A percentile compares a stretch with the other conserved stretches of the same genome.
Conservation (phyloP, 2,329 filamentous ascomycete genomes). For the Ceratocystis papillata region DNA sequence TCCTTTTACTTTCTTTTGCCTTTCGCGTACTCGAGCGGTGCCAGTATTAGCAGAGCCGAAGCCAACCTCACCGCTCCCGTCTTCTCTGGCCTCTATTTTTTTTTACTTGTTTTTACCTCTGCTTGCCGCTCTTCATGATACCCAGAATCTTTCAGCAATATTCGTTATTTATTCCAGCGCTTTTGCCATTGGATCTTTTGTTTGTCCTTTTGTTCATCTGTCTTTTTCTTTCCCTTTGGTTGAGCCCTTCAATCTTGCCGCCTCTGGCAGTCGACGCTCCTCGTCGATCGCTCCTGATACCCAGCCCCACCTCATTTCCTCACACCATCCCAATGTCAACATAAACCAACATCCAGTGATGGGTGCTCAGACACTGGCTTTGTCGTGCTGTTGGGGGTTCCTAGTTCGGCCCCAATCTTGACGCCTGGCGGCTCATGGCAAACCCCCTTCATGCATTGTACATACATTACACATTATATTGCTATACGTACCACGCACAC, state of each 20-base stretch:
- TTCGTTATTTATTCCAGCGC: background rate
- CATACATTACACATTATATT: background rate
- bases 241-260: background rate
- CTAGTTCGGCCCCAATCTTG: background rate
- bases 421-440: background rate
- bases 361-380: background rate
- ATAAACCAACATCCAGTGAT: background rate
- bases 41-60: background rate
- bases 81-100: constrained; percentile 5
- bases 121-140: background rate
- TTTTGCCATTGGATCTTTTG: constrained; percentile 5
- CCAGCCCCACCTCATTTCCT: background rate
- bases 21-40: background rate
- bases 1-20: background rate
- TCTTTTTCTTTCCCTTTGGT: background rate
- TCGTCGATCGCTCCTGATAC: background rate
- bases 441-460: background rate
- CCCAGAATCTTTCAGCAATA: background rate
- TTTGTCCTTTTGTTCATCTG: background rate
- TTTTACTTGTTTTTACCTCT: background rate
- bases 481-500: background rate
- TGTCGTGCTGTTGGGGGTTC: background rate
- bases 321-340: background rate
- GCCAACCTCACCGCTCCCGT: background rate
- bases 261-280: background rate